Conservation (phyloP, 1,284 basidiomycete species). For the Volvariella surrecta region DNA sequence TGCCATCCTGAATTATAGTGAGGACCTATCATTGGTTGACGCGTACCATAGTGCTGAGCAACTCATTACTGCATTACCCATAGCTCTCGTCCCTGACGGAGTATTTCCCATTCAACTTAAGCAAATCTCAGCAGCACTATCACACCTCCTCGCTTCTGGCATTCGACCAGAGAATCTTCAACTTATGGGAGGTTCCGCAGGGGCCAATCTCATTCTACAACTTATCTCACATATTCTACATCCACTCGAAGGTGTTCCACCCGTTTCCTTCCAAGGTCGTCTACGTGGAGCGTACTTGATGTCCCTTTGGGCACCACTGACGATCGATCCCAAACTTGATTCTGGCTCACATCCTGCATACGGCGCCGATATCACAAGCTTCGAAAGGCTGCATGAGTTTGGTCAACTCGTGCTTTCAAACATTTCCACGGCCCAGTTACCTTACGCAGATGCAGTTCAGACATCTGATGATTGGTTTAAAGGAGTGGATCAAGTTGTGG, state of each 20-base stretch:
- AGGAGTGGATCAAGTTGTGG: constrained; percentile 14
- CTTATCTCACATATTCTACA: constrained; percentile 20
- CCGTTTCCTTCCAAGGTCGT: constrained; percentile 14
- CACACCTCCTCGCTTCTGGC: constrained; percentile 14
- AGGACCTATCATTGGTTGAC: constrained; percentile 4
- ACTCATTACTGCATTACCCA: background rate
- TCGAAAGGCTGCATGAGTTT: constrained; percentile 12
- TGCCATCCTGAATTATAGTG: constrained; percentile 19
- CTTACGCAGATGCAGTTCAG: constrained; percentile 15
- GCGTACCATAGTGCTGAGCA: background rate
- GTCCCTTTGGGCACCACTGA: constrained; percentile 29
- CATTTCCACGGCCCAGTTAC: constrained; percentile 12
- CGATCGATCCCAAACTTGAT: constrained; percentile 15
- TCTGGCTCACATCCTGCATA: constrained; percentile 14
- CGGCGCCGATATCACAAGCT: constrained; percentile 13
- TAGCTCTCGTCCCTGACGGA: constrained; percentile 18
- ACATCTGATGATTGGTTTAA: constrained; percentile 16
- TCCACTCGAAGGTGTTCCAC: constrained; percentile 12
- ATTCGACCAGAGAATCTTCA: constrained; percentile 16
- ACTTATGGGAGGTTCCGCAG: constrained; percentile 26
- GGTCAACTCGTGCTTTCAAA: constrained; percentile 11
- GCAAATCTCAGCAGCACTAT: constrained; percentile 16
- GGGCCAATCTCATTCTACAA: constrained; percentile 24
- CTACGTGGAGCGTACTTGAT: constrained; percentile 25
- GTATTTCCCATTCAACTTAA: constrained; percentile 17